Conservation (phyloP, 768 basidiomycete species). For the Russula olivacea region DNA sequence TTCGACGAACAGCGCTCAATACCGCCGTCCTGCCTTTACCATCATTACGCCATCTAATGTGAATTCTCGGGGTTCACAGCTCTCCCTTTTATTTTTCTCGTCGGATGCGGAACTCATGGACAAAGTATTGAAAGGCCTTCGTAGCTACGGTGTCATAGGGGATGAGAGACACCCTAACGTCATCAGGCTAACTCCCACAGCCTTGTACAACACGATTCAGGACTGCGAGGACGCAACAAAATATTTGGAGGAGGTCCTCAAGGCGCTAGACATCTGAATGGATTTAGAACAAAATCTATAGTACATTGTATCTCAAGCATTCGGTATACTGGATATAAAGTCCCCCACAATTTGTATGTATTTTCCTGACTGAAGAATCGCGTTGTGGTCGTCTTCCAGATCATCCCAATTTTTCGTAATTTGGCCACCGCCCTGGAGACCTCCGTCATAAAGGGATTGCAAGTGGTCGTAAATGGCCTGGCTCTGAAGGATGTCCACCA, state of each 20-base stretch:
- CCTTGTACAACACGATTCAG: constrained; percentile 77
- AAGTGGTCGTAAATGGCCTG: constrained; percentile 53
- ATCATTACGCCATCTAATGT: constrained; percentile 80
- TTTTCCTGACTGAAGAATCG: constrained; percentile 38
- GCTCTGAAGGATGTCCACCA: constrained; percentile 61
- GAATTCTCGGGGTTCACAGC: constrained; percentile 72
- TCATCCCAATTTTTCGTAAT: constrained; percentile 35
- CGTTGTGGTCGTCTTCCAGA: constrained; percentile 50
- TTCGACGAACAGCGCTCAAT: constrained; percentile 12
- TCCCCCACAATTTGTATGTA: constrained; percentile 44
- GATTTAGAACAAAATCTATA: neutral
- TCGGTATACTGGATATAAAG: constrained; percentile 33
- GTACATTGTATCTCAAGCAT: neutral
- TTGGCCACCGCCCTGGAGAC: constrained; percentile 26
- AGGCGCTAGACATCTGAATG: constrained; percentile 26
- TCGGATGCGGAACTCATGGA: constrained; percentile 59
- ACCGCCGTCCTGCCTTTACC: constrained; percentile 54
- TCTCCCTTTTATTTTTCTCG: constrained; percentile 80
- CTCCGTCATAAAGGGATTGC: constrained; percentile 33
- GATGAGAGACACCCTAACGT: constrained; percentile 92
- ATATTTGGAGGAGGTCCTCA: constrained; percentile 57
- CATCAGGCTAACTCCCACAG: constrained; percentile 79
- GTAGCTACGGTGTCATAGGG: constrained; percentile 73
- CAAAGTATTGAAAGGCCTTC: constrained; percentile 54
- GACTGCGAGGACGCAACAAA: constrained; percentile 71